These are phyloP conservation scores for Paramecium sonneborni DNA, from an alignment of 73 alveolate genomes.

Conservation along the genomic window DNA sequence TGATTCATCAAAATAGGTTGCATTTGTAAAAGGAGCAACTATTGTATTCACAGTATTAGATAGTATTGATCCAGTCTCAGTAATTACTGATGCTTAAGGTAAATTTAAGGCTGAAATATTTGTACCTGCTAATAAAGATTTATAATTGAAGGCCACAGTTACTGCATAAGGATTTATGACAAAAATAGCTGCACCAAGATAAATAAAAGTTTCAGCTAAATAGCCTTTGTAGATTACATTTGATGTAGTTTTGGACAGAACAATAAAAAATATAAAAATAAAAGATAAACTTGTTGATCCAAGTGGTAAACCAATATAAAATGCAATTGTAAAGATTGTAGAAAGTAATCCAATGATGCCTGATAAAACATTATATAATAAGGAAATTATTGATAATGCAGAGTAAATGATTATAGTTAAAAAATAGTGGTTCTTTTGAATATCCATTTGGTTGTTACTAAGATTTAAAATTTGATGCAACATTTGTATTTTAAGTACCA, in stretches of 20 bases:
- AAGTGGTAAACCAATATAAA: neutral
- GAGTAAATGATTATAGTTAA: neutral
- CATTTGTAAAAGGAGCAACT: neutral
- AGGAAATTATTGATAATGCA: neutral
- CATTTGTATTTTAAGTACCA: conserved; percentile 4
- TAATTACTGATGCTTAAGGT: neutral
- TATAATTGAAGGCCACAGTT: neutral
- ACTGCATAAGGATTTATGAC: neutral
- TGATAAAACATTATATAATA: neutral
- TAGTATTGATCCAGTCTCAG: neutral
- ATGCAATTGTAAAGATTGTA: neutral
- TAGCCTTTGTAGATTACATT: neutral
- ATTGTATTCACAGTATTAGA: neutral
- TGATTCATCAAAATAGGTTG: neutral
- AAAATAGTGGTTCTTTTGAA: neutral
- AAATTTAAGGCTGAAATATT: neutral
- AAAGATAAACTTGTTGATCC: conserved; percentile 22
- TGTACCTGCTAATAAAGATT: neutral
- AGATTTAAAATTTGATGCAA: neutral
- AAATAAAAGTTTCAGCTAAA: neutral
- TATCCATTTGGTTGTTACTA: neutral
- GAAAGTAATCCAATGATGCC: neutral
- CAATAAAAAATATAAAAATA: neutral
- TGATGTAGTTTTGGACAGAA: conserved; percentile 23
- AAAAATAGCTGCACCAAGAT: neutral